Evolutionary conservation across 305 asterid genomes (phyloP).

Genomic region (Fraxinus greggii): DNA sequence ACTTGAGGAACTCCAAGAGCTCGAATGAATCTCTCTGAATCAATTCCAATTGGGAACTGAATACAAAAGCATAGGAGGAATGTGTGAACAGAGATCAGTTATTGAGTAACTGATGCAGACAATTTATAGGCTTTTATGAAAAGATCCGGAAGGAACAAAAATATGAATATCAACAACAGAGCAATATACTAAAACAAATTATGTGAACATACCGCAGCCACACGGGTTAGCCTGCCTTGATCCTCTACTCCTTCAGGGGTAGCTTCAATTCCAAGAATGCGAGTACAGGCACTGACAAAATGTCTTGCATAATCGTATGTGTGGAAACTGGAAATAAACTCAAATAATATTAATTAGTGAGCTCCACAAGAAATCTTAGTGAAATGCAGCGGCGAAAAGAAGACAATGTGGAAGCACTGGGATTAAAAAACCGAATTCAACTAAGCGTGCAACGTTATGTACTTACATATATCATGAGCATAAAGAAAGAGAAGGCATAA

Average conservation of each 20-base stretch:
- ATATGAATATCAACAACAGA: slow-evolving; percentile 11
- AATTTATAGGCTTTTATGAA: neutral
- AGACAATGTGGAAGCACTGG: neutral
- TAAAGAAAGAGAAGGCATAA: neutral
- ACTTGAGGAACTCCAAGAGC: slow-evolving; percentile 65
- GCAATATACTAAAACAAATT: slow-evolving; percentile 2
- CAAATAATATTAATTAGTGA: slow-evolving; percentile 28
- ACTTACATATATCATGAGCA: slow-evolving; percentile 1
- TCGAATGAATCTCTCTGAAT: slow-evolving; percentile 82
- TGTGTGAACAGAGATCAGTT: slow-evolving; percentile 15
- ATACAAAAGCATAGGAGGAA: slow-evolving; percentile 26
- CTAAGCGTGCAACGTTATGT: neutral
- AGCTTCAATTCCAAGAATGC: slow-evolving; percentile 94
- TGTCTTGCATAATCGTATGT: slow-evolving; percentile 95
- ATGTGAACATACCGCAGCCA: slow-evolving; percentile 73
- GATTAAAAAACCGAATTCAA: neutral
- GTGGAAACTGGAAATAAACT: slow-evolving; percentile 65
- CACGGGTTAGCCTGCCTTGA: slow-evolving; percentile 95
- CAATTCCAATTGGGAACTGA: slow-evolving; percentile 94
- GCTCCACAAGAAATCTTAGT: slow-evolving; percentile 15
- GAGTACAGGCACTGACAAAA: slow-evolving; percentile 93
- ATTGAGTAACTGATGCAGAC: neutral
- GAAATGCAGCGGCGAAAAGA: neutral
- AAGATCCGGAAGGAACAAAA: neutral
- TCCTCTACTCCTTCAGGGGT: slow-evolving; percentile 97